Percentiles rank a stretch among this genome's conserved stretches.
Evolutionary conservation across 805 yeast species (phyloP).

Genomic region (Yarrowia hollandica): DNA sequence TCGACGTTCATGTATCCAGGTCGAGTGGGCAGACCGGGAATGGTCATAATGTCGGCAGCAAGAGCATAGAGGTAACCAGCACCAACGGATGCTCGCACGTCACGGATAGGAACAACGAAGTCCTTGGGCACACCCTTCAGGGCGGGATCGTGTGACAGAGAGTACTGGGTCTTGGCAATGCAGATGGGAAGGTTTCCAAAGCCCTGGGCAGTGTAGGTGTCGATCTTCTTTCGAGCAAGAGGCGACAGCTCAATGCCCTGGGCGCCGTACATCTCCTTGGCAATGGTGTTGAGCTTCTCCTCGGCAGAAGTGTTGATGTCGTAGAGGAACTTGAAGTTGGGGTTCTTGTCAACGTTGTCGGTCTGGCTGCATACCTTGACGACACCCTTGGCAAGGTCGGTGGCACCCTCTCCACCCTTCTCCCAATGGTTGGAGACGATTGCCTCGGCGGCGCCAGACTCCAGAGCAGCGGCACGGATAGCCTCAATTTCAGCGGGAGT

Average conservation of each 20-base stretch:
- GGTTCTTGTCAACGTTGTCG: constrained; percentile 43
- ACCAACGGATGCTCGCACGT: constrained; percentile 90
- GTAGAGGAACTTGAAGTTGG: constrained; percentile 63
- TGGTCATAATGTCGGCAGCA: constrained; percentile 96
- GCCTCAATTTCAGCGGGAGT: constrained; percentile 75
- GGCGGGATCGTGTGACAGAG: constrained; percentile 88
- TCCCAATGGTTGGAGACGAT: constrained; percentile 93
- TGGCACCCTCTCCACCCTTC: constrained; percentile 90
- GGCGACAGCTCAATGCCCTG: constrained; percentile 77
- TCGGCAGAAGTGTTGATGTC: constrained; percentile 71
- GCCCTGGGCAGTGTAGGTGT: constrained; percentile 80
- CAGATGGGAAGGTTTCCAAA: constrained; percentile 90
- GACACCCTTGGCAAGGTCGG: constrained; percentile 80
- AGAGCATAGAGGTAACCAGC: constrained; percentile 96
- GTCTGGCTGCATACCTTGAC: constrained; percentile 58
- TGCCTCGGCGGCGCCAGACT: constrained; percentile 94
- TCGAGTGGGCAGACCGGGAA: constrained; percentile 95
- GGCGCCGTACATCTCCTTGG: constrained; percentile 91
- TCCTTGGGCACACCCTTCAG: constrained; percentile 92
- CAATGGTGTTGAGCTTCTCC: constrained; percentile 75
- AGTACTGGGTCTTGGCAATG: constrained; percentile 96
- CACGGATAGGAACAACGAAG: constrained; percentile 90
- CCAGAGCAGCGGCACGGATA: constrained; percentile 74
- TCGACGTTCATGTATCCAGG: constrained; percentile 98
- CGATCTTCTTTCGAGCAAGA: constrained; percentile 77